Evolutionary conservation across 306 rosid species (phyloP), one percentile per base, ranked within the genome.

Genomic region (Delonix regia): DNA sequence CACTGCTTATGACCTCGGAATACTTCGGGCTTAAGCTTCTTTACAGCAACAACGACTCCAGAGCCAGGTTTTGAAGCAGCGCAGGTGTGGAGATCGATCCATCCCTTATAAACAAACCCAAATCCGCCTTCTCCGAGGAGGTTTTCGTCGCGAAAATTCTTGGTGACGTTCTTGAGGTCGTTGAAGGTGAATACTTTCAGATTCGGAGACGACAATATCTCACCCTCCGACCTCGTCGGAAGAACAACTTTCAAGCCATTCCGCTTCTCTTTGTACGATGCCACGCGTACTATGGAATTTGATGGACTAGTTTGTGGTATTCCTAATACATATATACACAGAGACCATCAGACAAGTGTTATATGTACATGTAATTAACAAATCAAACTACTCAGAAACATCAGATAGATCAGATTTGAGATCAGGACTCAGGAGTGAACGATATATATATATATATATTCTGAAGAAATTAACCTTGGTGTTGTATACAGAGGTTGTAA

Each of bases 91-190:
- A 87, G 90, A 76, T 95, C 94, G 7, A 95, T 88, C 99, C 99
- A 93, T 71, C 99, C 99, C 69, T 95, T 95, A 70, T 93, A 95
- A 67, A 95, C 98, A 80, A 76, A 86, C 12, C 99, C 99, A 60
- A 95, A 95, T 76, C 98, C 99, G 8, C 99, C 99, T 88, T 95
- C 99, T 5, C 99, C 99, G 0, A 95, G 90, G 75, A 91, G 94
- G 83, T 95, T 93, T 75, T 95, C 99, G 0, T 92, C 88, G 0
- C 90, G 90, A 61, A 95, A 95, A 75, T 93, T 95, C 73, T 91
- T 85, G 9, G 99, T 95, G 27, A 97, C 98, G 28, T 84, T 93
- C 87, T 80, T 95, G 16, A 95, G 92, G 75, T 95, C 99, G 68
- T 78, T 88, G 88, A 89, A 89, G 57, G 90, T 47, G 79, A 95